Evolutionary conservation across 116 monocot genomes (phyloP), one percentile per base, ranked within the genome.

Genomic region (Zostera marina): DNA sequence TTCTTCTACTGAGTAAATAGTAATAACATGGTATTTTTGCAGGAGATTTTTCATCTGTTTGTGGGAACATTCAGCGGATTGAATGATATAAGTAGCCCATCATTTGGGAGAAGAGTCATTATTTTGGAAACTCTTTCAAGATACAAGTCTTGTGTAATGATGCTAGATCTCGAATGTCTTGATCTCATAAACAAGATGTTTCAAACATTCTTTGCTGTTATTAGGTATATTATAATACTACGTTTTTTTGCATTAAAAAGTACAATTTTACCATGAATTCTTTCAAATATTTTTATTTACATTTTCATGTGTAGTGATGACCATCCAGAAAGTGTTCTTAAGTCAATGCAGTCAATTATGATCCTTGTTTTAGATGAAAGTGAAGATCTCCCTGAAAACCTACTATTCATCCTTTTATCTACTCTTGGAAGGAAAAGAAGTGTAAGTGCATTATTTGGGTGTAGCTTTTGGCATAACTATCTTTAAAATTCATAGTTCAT

Each of bases 181-280:
- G 87, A 90, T 75, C 86, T 98, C 42, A 87, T 98, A 56, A 73
- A 77, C 66, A 78, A 98, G 59, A 98, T 98, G 98, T 98, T 98
- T 64, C 67, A 45, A 47, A 81, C 73, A 32, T 91, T 90, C 58
- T 73, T 98, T 52, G 26, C 67, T 64, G 78, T 81, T 66, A 53
- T 91, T 67, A 91, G 98, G 98, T 98, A 61, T n/a, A 12, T 8
- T 11, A 26, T 47, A 47, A 61, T 44, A 22, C 24, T 26, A 47
- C 44, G 11, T 61, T 47, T 24, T 19, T 4, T 13, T 11, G 11
- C 59, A 20, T 24, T 12, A 32, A 1, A 23, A 13, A 55, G 11
- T 24, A 32, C 20, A 23, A 11, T 32, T 54, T 55, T 23, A 11
- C 54, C 11, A 12, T 55, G 41, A 5, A 20, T 20, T 6, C 21